Evolutionary conservation across 176 grass and related monocot species (phyloP), one percentile per base, ranked within the genome.

Genomic region (Oryza coarctata): DNA sequence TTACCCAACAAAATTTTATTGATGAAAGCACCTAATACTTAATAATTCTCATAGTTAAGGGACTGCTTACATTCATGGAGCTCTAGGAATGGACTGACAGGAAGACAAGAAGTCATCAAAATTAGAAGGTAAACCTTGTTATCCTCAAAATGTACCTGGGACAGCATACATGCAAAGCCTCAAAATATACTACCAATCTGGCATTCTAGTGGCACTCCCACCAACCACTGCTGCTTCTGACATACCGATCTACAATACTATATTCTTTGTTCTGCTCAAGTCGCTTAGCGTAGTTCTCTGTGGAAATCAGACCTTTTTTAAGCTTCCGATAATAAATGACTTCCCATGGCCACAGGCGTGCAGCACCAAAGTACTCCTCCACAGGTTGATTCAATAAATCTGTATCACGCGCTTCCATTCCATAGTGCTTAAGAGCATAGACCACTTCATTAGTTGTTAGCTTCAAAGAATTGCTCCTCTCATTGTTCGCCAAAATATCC

Each of bases 191-290:
- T 43, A 66, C 49, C 25, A 61, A 22, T 84, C 50, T 28, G 20
- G 12, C 7, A 68, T 18, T 78, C 43, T 82, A 78, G 63, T 76
- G 47, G 65, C 36, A 32, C 57, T 93, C 91, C 65, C 81, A 75
- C 91, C 91, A 93, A 65, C 91, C 91, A 71, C 84, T 89, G 45
- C 91, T 93, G 81, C 91, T 89, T 82, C 91, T 89, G 25, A 93
- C 82, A 74, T 87, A 89, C 81, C 78, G 82, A 75, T 93, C 87
- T 12, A 82, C 73, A n/a, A 90, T 90, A 65, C 87, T 77, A 79
- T 65, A 93, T 66, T 93, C 81, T 75, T 77, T 93, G 77, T 93
- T 93, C 75, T 93, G 87, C 62, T 93, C 81, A 61, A 93, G 68
- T 58, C 81, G 67, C 27, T 71, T 93, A 26, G 80, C 84, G 78